Percentiles rank a stretch among this genome's conserved stretches.
Conservation (phyloP, 2,329 filamentous ascomycete genomes). For the Trichoderma koningii region DNA sequence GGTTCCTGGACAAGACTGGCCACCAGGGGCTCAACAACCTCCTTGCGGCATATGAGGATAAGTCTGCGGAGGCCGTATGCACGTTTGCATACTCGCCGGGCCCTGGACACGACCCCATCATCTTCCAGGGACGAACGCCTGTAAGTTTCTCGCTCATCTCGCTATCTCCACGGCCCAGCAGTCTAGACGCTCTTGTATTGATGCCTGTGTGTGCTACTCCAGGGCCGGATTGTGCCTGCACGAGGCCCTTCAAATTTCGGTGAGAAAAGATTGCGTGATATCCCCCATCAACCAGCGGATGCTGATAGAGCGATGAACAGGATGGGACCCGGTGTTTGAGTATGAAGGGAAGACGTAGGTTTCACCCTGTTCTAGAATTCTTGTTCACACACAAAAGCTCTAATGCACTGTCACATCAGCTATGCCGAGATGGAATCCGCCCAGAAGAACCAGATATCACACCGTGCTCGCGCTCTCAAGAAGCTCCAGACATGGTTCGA, state of each 20-base stretch:
- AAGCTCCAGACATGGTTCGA: conserved; percentile 81
- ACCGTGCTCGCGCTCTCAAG: conserved; percentile 81
- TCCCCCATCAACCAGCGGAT: not conserved
- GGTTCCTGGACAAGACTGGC: conserved; percentile 83
- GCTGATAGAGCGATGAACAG: conserved; percentile 46
- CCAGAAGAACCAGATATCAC: conserved; percentile 89
- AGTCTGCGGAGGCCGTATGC: conserved; percentile 89
- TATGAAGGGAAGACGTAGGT: conserved; percentile 80
- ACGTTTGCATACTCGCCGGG: conserved; percentile 92
- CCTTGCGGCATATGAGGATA: conserved; percentile 84
- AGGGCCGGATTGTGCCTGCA: conserved; percentile 79
- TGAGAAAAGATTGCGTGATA: conserved; percentile 46
- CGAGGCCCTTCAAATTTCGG: conserved; percentile 82
- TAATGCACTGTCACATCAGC: conserved; percentile 41
- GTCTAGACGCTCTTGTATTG: not conserved
- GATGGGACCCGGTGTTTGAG: conserved; percentile 97
- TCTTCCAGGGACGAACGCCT: conserved; percentile 89
- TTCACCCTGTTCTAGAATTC: not conserved
- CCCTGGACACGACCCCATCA: conserved; percentile 76
- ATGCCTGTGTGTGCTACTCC: conserved; percentile 11
- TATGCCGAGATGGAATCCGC: conserved; percentile 92
- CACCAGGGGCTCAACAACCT: conserved; percentile 87
- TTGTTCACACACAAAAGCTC: no score
- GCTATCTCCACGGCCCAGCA: not conserved
- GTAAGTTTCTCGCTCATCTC: conserved; percentile 48